Percentiles rank a stretch among this genome's conserved stretches.
Evolutionary conservation across 2,329 filamentous ascomycete genomes (phyloP).

Genomic region (Aspergillus intermedius): DNA sequence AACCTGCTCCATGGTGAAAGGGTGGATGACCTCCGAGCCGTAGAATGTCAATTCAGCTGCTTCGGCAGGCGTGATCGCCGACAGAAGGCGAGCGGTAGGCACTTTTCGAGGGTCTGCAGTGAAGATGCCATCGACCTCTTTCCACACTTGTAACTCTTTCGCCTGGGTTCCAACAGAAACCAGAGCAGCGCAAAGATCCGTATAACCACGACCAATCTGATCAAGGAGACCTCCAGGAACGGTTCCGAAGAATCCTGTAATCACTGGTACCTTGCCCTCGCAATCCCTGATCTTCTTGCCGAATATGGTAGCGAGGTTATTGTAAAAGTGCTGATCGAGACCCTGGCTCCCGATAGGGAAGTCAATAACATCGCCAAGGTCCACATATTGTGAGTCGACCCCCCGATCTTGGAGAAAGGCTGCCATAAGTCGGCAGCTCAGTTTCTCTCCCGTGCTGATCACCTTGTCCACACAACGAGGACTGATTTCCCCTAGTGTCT

Average conservation of each 20-base stretch:
- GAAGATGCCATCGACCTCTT: constrained; percentile 96
- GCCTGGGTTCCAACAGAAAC: constrained; percentile 84
- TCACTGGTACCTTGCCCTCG: constrained; percentile 62
- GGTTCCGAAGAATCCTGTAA: constrained; percentile 92
- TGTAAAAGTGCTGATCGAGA: constrained; percentile 65
- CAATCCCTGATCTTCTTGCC: constrained; percentile 60
- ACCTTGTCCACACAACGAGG: constrained; percentile 77
- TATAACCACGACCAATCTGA: constrained; percentile 91
- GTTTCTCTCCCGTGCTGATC: constrained; percentile 90
- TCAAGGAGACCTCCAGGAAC: constrained; percentile 87
- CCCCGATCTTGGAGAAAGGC: constrained; percentile 72
- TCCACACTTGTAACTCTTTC: constrained; percentile 92
- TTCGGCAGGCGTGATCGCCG: constrained; percentile 85
- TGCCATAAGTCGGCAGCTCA: constrained; percentile 89
- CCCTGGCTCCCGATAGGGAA: constrained; percentile 49
- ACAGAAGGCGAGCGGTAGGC: constrained; percentile 82
- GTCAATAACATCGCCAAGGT: constrained; percentile 75
- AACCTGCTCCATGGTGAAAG: constrained; percentile 95
- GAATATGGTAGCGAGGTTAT: constrained; percentile 55
- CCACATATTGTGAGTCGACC: constrained; percentile 81
- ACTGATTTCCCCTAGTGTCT: constrained; percentile 62
- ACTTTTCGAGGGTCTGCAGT: constrained; percentile 80
- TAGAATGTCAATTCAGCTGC: constrained; percentile 94
- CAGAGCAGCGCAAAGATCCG: constrained; percentile 88
- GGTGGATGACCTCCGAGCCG: constrained; percentile 94